Evolutionary conservation across 768 basidiomycete species (phyloP), one percentile per base, ranked within the genome.

Genomic region (Calocybe cyanea): DNA sequence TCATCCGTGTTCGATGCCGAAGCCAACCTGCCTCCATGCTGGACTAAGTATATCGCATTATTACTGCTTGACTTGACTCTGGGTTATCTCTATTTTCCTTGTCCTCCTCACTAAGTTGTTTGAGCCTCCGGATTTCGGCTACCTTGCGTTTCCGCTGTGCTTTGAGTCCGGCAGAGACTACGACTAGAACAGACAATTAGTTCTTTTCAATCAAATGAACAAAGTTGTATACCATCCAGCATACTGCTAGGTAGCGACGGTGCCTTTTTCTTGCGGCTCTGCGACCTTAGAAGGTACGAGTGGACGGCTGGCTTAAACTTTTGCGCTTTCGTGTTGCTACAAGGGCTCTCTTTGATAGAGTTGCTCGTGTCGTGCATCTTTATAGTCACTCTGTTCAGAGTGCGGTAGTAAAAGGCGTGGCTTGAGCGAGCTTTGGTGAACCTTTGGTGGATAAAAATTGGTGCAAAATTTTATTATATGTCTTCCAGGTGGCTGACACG

Each of bases 71-170:
- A 28, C 25, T 28, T 5, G 25, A 28, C 25, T 28, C 25, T 11
- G 5, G 11, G 25, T 11, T 28, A 28, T 6, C 6, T 28, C 25
- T 11, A 28, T 11, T 6, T 5, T n/a, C 6, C 25, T 35, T n/a
- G n/a, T 7, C 7, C 5, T 14, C 17, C 34, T n/a, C 34, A 6
- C 43, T 57, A 61, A 36, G 36, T 42, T 47, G 47, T 18, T 36
- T 38, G 20, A 39, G 33, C 34, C 30, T 39, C 23, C 52, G 28
- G 7, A 24, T 37, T 0, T 41, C 48, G 2, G 34, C 41, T 2
- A 35, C 52, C 35, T 41, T 46, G 21, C 52, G 45, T 23, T 49
- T 35, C 45, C 43, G 52, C 36, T 53, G 52, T 10, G 52, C 52
- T 23, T 46, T 49, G 2, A 53, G 44, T 0, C 48, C 52, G n/a